Conservation (phyloP, 768 basidiomycete species). For the Podaxis carcinomalis region DNA sequence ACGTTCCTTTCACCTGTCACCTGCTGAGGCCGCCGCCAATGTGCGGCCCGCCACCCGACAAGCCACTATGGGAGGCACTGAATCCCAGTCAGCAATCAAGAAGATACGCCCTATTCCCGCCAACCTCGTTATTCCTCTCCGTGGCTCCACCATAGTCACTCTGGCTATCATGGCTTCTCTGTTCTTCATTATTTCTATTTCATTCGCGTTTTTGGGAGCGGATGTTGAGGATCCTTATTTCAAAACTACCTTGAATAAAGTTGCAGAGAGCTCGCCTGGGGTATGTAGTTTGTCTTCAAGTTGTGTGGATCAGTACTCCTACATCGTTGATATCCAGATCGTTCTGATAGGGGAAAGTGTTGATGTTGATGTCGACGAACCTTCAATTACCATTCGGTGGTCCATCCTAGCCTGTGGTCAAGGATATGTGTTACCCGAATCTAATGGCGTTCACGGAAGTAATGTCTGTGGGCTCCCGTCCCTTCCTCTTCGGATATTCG, state of each 20-base stretch:
- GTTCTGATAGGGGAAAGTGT: slow-evolving; percentile 54
- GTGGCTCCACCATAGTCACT: slow-evolving; percentile 25
- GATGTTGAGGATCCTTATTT: slow-evolving; percentile 37
- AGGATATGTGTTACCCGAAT: slow-evolving; percentile 38
- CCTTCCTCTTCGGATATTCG: slow-evolving; percentile 37
- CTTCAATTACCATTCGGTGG: slow-evolving; percentile 52
- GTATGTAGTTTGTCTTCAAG: slow-evolving; percentile 25
- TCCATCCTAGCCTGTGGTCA: slow-evolving; percentile 49
- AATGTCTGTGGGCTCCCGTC: slow-evolving; percentile 42
- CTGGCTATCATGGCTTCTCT: slow-evolving; percentile 42
- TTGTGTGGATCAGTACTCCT: background rate
- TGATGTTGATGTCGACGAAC: slow-evolving; percentile 57
- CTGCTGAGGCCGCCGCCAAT: slow-evolving; percentile 15
- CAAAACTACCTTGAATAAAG: slow-evolving; percentile 32
- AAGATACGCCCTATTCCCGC: slow-evolving; percentile 8
- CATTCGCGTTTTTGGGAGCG: slow-evolving; percentile 44
- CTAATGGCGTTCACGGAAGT: slow-evolving; percentile 42
- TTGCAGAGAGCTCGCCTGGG: slow-evolving; percentile 39
- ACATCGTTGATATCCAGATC: slow-evolving; percentile 27
- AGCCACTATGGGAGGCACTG: slow-evolving; percentile 21
- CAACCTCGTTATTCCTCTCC: slow-evolving; percentile 23
- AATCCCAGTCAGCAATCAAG: slow-evolving; percentile 11
- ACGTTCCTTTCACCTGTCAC: slow-evolving; percentile 40
- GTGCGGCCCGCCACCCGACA: slow-evolving; percentile 15
- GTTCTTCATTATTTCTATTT: slow-evolving; percentile 44